phyloP scores from a whole-genome alignment of 805 yeast species.

The Priceomyces fermenticarens region DNA sequence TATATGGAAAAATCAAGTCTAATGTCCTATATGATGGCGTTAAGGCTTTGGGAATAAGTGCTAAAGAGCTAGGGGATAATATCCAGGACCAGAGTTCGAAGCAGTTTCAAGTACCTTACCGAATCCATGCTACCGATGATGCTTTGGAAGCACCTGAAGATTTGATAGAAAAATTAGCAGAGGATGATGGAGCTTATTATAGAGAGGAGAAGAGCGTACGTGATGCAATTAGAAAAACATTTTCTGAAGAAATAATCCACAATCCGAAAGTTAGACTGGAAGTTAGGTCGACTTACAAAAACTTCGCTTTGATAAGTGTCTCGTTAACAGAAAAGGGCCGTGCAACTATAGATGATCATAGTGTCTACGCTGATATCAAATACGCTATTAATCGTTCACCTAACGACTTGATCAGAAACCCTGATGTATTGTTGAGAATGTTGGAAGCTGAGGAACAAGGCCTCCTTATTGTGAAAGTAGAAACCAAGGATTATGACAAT shows the following conservation, averaged over 20 bases:
- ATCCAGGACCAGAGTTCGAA: constrained; percentile 58
- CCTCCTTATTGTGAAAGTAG: constrained; percentile 62
- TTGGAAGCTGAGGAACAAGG: constrained; percentile 85
- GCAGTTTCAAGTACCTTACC: constrained; percentile 41
- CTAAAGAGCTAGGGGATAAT: constrained; percentile 80
- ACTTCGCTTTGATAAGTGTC: constrained; percentile 67
- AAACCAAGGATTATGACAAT: constrained; percentile 40
- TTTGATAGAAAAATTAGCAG: constrained; percentile 46
- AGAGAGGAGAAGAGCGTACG: constrained; percentile 60
- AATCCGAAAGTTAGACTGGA: constrained; percentile 77
- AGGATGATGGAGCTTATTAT: constrained; percentile 49
- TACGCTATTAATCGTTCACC: constrained; percentile 83
- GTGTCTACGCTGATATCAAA: constrained; percentile 85
- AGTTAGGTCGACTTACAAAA: constrained; percentile 59
- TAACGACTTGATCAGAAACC: constrained; percentile 66
- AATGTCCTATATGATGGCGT: constrained; percentile 67
- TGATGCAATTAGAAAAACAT: constrained; percentile 70
- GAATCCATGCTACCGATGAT: constrained; percentile 73
- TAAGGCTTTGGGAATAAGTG: constrained; percentile 70
- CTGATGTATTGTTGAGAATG: constrained; percentile 86
- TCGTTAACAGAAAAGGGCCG: constrained; percentile 72
- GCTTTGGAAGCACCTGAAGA: constrained; percentile 58
- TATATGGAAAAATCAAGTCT: constrained; percentile 64
- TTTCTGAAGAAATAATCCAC: constrained; percentile 75
- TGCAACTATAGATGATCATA: constrained; percentile 70